Evolutionary conservation across 78 protist genomes (phyloP).

Genomic region (Dictyostelium citrinum): DNA sequence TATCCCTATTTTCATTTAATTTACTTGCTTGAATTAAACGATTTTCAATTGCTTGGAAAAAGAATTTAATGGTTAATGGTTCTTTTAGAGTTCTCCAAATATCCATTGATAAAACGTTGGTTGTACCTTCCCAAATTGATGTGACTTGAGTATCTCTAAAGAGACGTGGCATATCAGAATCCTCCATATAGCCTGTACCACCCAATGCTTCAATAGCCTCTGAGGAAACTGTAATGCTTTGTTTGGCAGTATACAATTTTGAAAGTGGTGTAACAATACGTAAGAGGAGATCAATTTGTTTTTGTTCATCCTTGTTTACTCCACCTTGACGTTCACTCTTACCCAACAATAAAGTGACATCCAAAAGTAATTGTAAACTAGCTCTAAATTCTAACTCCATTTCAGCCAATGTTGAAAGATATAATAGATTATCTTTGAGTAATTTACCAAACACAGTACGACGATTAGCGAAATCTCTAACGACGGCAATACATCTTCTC

Average conservation of each 20-base stretch:
- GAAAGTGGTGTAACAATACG: constrained; percentile 79
- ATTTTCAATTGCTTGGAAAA: neutral
- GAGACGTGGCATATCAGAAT: constrained; percentile 72
- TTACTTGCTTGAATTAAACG: neutral
- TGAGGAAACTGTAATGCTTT: constrained; percentile 27
- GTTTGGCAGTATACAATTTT: constrained; percentile 77
- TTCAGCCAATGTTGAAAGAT: constrained; percentile 63
- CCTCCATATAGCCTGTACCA: constrained; percentile 89
- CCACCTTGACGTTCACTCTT: neutral
- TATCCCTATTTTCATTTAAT: neutral
- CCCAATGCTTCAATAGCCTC: constrained; percentile 82
- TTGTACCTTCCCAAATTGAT: constrained; percentile 87
- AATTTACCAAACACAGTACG: constrained; percentile 49
- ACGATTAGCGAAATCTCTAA: constrained; percentile 67
- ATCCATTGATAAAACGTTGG: constrained; percentile 84
- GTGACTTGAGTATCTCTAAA: constrained; percentile 79
- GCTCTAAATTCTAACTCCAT: constrained; percentile 74
- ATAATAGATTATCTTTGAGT: constrained; percentile 39
- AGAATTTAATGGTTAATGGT: neutral
- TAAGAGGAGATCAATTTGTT: constrained; percentile 36
- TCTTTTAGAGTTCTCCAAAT: constrained; percentile 63
- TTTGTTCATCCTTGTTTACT: neutral
- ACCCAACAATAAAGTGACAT: constrained; percentile 68
- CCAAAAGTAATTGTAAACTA: constrained; percentile 34
- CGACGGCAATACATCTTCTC: constrained; percentile 57